Evolutionary conservation across 495 filamentous ascomycete species (phyloP), one percentile per base, ranked within the genome.

Genomic region (Aspergillus steynii): DNA sequence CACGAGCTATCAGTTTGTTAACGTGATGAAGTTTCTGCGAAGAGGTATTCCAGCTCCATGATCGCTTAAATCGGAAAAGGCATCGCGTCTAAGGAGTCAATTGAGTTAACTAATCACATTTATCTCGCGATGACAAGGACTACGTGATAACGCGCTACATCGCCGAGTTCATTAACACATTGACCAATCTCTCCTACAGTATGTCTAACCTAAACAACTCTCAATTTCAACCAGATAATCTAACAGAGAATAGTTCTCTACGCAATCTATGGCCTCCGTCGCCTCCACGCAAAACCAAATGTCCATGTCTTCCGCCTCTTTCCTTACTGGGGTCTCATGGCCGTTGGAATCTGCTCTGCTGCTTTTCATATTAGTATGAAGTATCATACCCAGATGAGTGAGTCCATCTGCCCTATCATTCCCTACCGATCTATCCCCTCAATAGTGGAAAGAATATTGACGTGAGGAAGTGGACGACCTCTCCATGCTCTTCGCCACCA

Each of bases 371-470:
- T 72, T 66, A 74, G 67, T 14, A 57, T 74, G 14, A 74, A 72
- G 63, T 74, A 74, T 51, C 70, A 72, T 50, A 74, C 72, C 0
- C 70, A 74, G 32, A 74, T 74, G 72, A 71, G 72, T 74, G 66
- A 1, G 66, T 61, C 20, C 47, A 25, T 6, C 5, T 50, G 4
- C 29, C 5, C 7, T n/a, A 42, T 20, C 7, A 25, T 20, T 20
- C 20, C 20, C 20, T 20, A 20, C 20, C 20, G 20, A 20, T 20
- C 20, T 20, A 20, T 20, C 20, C 20, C 20, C 20, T 20, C 20
- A 20, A 20, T 20, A 4, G 6, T 29, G 2, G 5, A 32, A 0
- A 31, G 15, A 34, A 15, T 34, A 4, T 1, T 53, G 4, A 15
- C 29, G n/a, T 47, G 29, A 42, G 46, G 4, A 12, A 74, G 70